These are phyloP conservation scores for Boletus pseudo-olivaceus DNA, from an alignment of 768 basidiomycete genomes.

Conservation along the genomic window DNA sequence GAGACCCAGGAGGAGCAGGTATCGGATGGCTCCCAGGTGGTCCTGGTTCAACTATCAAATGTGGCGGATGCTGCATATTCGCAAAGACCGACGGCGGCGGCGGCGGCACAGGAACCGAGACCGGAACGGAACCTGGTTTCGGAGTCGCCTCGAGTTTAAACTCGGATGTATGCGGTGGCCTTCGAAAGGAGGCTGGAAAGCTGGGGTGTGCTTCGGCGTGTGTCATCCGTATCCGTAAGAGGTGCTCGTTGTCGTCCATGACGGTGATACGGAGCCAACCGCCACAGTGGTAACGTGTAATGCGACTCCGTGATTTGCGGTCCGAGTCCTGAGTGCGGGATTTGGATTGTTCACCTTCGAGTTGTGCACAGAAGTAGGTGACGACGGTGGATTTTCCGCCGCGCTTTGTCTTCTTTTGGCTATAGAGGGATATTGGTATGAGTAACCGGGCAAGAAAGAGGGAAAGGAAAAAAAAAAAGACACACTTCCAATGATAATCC, in stretches of 20 bases:
- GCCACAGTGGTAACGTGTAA: constrained; percentile 33
- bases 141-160: constrained; percentile 31
- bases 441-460: neutral
- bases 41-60: constrained; percentile 19
- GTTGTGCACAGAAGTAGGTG: constrained; percentile 35
- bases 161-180: constrained; percentile 32
- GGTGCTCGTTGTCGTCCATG: constrained; percentile 35
- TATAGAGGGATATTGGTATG: constrained; percentile 1
- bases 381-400: constrained; percentile 35
- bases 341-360: constrained; percentile 34
- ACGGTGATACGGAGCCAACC: constrained; percentile 36
- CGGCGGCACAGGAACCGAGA: constrained; percentile 5
- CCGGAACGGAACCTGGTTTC: constrained; percentile 20
- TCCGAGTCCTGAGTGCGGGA: constrained; percentile 32
- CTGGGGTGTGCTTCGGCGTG: constrained; percentile 33
- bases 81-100: constrained; percentile 23
- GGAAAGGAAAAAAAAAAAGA: neutral
- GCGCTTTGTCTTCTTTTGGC: constrained; percentile 35
- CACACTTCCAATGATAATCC: constrained; percentile 36
- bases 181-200: constrained; percentile 32
- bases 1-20: constrained; percentile 5
- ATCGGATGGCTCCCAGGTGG: constrained; percentile 12
- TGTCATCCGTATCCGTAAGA: constrained; percentile 35
- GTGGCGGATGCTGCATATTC: constrained; percentile 20
- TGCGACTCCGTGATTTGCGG: constrained; percentile 34